Evolutionary conservation across 208 protist genomes (phyloP), one percentile per base, ranked within the genome.

Genomic region (Trypanosoma cruzi): DNA sequence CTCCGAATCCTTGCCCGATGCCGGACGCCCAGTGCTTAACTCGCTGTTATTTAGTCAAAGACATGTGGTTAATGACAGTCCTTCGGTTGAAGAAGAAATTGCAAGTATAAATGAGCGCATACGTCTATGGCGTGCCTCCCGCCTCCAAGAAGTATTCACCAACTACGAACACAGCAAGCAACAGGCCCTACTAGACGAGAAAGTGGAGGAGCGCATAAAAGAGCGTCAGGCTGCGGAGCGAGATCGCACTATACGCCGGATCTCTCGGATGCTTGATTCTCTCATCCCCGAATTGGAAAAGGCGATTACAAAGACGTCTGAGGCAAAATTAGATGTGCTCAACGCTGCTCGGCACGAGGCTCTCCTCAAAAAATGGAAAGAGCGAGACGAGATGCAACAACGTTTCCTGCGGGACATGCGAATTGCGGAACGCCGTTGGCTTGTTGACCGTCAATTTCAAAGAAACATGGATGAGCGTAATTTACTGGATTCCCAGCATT

Each of bases 181-280:
- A 58, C 32, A 73, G 26, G 31, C 48, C 57, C 10, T 66, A 46
- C 18, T 71, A 20, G 65, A 89, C 34, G 42, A 66, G n/a, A 53
- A 73, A 24, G 83, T 93, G 72, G 73, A 81, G 66, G 28, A 10
- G 26, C 79, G 87, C 14, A 54, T 93, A 49, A 54, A 44, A 46
- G 52, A 68, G 29, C 65, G 60, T 32, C 81, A 78, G 24, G 50
- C 31, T 11, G 61, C 50, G 18, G 84, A 93, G 73, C 83, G 81
- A 11, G 65, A 80, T 26, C 83, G 87, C n/a, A 71, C 84, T 20
- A 63, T 86, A 42, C 81, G 77, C 44, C 87, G 87, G 14, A 77
- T 89, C 16, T 31, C 64, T 10, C 62, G 44, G 1, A 79, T 91
- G 6, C 53, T 86, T n/a, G 64, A 62, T 42, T 65, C 66, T 26